Percentiles rank a stretch among this genome's conserved stretches.
Evolutionary conservation across 805 yeast genomes (phyloP).

Genomic region (Kodamaea jinghongensis): DNA sequence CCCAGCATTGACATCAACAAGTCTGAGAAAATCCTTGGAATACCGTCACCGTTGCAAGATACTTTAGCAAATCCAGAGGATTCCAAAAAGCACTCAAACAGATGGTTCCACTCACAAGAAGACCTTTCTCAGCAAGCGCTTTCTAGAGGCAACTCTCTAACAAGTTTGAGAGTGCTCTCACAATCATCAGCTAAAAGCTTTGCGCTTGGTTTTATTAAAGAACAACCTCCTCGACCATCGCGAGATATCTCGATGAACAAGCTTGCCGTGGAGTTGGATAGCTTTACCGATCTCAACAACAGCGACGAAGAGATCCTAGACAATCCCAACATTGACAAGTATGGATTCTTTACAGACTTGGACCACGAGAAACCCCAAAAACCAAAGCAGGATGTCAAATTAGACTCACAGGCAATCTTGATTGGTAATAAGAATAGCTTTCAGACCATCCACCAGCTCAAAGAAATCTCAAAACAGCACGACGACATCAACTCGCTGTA

Average conservation of each 20-base stretch:
- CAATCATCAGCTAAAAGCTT: constrained; percentile 2
- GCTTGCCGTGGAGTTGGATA: constrained; percentile 46
- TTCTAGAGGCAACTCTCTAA: constrained; percentile 4
- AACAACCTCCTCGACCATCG: background rate
- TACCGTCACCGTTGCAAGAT: no score
- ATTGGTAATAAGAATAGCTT: constrained; percentile 13
- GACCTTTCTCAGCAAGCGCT: constrained; percentile 3
- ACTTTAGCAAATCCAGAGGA: no score
- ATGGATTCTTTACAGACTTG: constrained; percentile 44
- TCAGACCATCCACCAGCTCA: constrained; percentile 26
- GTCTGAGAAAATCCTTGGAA: no score
- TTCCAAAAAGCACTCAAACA: background rate
- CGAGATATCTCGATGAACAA: constrained; percentile 8
- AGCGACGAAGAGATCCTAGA: background rate
- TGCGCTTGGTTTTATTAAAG: constrained; percentile 3
- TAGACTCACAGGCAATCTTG: constrained; percentile 11
- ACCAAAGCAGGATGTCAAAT: constrained; percentile 1
- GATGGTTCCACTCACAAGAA: constrained; percentile 5
- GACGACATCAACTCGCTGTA: constrained; percentile 40
- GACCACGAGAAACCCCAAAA: constrained; percentile 5
- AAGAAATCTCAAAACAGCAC: constrained; percentile 41
- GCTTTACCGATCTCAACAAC: constrained; percentile 13
- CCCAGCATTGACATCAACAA: no score
- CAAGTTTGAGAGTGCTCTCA: constrained; percentile 1
- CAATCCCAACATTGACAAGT: constrained; percentile 37